Conservation (phyloP, 1,284 basidiomycete genomes). For the Dichomitus squalens region DNA sequence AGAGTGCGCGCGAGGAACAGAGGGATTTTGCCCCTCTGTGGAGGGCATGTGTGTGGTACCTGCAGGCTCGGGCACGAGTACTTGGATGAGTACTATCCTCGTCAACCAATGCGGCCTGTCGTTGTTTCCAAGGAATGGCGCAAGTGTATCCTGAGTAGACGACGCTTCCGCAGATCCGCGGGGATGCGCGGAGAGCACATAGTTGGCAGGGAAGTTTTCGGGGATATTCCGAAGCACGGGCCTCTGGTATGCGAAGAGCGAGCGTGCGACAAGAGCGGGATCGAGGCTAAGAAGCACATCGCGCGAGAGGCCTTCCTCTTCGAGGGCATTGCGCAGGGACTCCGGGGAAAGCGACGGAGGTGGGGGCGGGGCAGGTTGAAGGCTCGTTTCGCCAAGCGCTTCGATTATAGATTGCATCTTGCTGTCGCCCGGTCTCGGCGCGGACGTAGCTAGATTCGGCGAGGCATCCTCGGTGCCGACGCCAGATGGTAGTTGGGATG, state of each 20-base stretch:
- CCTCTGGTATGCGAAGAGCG: conserved; percentile 61
- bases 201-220: conserved; percentile 50
- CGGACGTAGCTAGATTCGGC: conserved; percentile 58
- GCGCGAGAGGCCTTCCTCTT: conserved; percentile 69
- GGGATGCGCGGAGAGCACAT: conserved; percentile 39
- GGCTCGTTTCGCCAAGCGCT: conserved; percentile 39
- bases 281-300: conserved; percentile 64
- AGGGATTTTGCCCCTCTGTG: conserved; percentile 41
- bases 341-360: conserved; percentile 24
- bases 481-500: not conserved
- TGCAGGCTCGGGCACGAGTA: conserved; percentile 57
- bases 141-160: conserved; percentile 13
- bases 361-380: conserved; percentile 8
- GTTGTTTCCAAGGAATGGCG: conserved; percentile 64
- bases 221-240: conserved; percentile 49
- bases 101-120: conserved; percentile 80
- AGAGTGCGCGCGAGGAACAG: conserved; percentile 60
- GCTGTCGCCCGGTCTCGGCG: conserved; percentile 56
- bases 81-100: conserved; percentile 65
- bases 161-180: conserved; percentile 6
- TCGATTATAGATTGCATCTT: conserved; percentile 50
- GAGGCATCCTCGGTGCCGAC: conserved; percentile 35
- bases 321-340: conserved; percentile 48
- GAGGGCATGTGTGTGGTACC: conserved; percentile 15
- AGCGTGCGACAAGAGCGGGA: conserved; percentile 56